Evolutionary conservation across 179 eudicot species (phyloP).

Genomic region (Actinidia chinensis): DNA sequence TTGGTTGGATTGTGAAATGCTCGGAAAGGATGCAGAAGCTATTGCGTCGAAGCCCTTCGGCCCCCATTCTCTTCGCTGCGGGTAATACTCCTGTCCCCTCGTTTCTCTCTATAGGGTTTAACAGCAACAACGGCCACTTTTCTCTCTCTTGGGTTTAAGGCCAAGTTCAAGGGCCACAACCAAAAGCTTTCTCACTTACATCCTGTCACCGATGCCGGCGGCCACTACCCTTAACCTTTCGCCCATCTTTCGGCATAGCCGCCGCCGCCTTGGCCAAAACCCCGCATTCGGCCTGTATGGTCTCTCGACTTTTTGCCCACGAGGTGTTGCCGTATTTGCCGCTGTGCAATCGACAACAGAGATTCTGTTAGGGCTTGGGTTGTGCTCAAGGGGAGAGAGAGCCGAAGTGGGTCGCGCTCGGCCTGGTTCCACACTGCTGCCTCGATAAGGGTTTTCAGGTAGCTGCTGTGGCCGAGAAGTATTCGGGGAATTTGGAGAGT

Average conservation of each 20-base stretch:
- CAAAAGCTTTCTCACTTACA: conserved; percentile 10
- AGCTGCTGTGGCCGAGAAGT: conserved; percentile 7
- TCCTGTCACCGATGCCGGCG: not conserved
- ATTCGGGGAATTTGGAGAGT: conserved; percentile 12
- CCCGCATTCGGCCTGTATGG: not conserved
- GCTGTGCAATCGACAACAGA: conserved; percentile 18
- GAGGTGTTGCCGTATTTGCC: no score
- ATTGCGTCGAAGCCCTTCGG: conserved; percentile 40
- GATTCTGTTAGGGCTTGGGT: conserved; percentile 40
- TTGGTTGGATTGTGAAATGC: conserved; percentile 18
- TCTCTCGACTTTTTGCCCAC: not conserved
- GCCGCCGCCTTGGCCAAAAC: not conserved
- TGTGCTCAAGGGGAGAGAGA: no score
- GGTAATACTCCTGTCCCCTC: not conserved
- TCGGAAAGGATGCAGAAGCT: conserved; percentile 56
- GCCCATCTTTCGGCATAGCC: not conserved
- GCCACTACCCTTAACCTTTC: not conserved
- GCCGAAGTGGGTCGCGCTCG: no score
- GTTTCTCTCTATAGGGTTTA: conserved; percentile 20
- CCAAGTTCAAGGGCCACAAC: conserved; percentile 6
- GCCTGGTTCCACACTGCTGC: conserved; percentile 33
- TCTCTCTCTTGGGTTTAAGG: conserved; percentile 16
- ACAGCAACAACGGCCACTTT: not conserved
- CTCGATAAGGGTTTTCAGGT: conserved; percentile 19
- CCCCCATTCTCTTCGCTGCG: conserved; percentile 24